Evolutionary conservation across 371 early-diverging fungal genomes (phyloP).

Genomic region (Mycotypha africana): DNA sequence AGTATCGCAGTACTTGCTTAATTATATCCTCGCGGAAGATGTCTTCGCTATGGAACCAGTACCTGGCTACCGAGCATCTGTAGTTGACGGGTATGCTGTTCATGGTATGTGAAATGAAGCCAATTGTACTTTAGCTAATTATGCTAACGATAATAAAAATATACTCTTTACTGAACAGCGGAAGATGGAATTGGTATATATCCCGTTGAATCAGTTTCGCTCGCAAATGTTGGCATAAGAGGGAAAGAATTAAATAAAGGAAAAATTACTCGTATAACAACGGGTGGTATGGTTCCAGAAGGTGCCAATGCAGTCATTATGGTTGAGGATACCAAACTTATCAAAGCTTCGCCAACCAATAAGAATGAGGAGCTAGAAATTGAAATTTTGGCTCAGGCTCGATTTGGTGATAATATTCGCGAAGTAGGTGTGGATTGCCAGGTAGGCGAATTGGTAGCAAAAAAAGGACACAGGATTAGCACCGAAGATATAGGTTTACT

Average conservation of each 20-base stretch:
- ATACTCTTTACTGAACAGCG: too few relatives aligned
- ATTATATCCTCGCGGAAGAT: conserved; percentile 73
- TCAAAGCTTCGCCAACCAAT: conserved; percentile 49
- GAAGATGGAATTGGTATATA: conserved; percentile 79
- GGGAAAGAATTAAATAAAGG: conserved; percentile 39
- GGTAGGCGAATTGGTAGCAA: conserved; percentile 54
- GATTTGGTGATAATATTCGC: conserved; percentile 66
- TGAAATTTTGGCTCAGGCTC: conserved; percentile 34
- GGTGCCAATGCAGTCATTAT: conserved; percentile 88
- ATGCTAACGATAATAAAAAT: too few relatives aligned
- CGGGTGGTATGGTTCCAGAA: conserved; percentile 82
- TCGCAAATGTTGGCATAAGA: conserved; percentile 43
- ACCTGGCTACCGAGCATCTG: conserved; percentile 82
- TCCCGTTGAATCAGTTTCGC: conserved; percentile 55
- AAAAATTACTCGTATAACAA: conserved; percentile 74
- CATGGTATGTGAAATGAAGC: conserved; percentile 41
- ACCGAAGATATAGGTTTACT: conserved; percentile 77
- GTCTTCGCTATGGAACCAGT: conserved; percentile 70
- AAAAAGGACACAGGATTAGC: conserved; percentile 55
- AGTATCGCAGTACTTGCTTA: conserved; percentile 40
- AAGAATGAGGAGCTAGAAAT: conserved; percentile 61
- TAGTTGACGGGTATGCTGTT: conserved; percentile 94
- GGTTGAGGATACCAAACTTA: conserved; percentile 84
- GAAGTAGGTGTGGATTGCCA: conserved; percentile 73
- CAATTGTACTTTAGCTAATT: too few relatives aligned